phyloP scores from a whole-genome alignment of 768 basidiomycete genomes.

The Gymnopilus dilepis region DNA sequence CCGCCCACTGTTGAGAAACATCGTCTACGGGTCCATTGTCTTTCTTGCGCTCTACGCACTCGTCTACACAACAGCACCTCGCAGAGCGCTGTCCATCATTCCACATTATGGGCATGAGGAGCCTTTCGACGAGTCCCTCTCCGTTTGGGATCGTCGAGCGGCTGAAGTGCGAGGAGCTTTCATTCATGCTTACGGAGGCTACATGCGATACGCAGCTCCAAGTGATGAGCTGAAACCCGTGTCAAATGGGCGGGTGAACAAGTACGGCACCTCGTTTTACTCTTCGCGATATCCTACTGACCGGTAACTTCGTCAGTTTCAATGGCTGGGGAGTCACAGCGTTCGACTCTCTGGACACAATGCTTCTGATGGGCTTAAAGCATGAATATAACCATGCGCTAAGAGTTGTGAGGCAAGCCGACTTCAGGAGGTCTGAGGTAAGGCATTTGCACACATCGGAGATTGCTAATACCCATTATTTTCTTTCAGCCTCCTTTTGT shows the following conservation, averaged over 20 bases:
- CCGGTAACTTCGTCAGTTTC: conserved; percentile 48
- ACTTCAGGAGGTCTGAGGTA: conserved; percentile 55
- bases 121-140: conserved; percentile 29
- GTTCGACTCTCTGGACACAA: conserved; percentile 85
- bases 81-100: conserved; percentile 12
- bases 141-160: conserved; percentile 58
- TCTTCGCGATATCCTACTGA: background rate
- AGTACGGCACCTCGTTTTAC: conserved; percentile 43
- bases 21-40: conserved; percentile 34
- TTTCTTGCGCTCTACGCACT: conserved; percentile 34
- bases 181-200: conserved; percentile 69
- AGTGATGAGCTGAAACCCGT: conserved; percentile 68
- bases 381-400: conserved; percentile 74
- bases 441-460: conserved; percentile 17
- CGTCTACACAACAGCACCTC: conserved; percentile 24
- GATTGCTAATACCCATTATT: background rate
- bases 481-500: conserved; percentile 29
- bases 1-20: conserved; percentile 34
- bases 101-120: conserved; percentile 15
- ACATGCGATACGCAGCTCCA: conserved; percentile 63
- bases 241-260: conserved; percentile 49
- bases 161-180: conserved; percentile 65
- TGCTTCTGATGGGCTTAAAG: conserved; percentile 79
- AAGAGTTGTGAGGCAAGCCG: conserved; percentile 50
- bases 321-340: conserved; percentile 83